Evolutionary conservation across 768 basidiomycete species (phyloP).

Genomic region (Floccularia luteovirens): DNA sequence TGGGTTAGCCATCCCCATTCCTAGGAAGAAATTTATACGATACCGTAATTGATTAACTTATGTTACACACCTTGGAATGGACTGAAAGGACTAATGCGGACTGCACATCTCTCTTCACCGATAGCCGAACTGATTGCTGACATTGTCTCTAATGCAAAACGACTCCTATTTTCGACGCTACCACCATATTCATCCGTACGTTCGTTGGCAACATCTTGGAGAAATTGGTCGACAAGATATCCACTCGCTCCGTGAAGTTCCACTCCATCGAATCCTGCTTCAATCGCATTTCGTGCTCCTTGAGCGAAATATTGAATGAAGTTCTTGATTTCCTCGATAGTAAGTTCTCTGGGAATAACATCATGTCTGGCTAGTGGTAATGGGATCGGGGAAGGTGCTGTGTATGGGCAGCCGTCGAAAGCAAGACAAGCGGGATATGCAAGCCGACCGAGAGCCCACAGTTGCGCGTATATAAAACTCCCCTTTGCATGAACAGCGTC

Average conservation of each 20-base stretch:
- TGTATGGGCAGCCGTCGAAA: conserved; percentile 24
- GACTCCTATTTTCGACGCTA: conserved; percentile 41
- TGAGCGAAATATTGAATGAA: not conserved
- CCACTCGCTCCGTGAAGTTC: conserved; percentile 6
- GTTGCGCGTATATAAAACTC: not conserved
- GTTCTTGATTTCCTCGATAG: not conserved
- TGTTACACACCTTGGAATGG: conserved; percentile 16
- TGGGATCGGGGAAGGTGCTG: conserved; percentile 22
- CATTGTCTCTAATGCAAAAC: conserved; percentile 45
- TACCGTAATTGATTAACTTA: conserved; percentile 11
- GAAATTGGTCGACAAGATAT: conserved; percentile 43
- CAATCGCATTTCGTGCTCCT: not conserved
- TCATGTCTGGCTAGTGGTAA: conserved; percentile 2
- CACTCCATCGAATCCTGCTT: not conserved
- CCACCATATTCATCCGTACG: conserved; percentile 58
- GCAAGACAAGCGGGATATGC: conserved; percentile 18
- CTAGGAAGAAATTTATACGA: conserved; percentile 12
- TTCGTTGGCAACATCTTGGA: conserved; percentile 37
- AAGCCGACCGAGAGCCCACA: not conserved
- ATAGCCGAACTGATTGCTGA: conserved; percentile 36
- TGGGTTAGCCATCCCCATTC: conserved; percentile 38
- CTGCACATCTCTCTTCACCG: conserved; percentile 37
- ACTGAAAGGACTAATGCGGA: conserved; percentile 44
- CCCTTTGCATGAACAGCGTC: conserved; percentile 1
- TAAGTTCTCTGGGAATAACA: not conserved